A percentile compares a stretch with the other conserved stretches of the same genome.
These are phyloP conservation scores for Talaromyces amestolkiae DNA, from an alignment of 2,329 filamentous ascomycete species.

Conservation along the genomic window DNA sequence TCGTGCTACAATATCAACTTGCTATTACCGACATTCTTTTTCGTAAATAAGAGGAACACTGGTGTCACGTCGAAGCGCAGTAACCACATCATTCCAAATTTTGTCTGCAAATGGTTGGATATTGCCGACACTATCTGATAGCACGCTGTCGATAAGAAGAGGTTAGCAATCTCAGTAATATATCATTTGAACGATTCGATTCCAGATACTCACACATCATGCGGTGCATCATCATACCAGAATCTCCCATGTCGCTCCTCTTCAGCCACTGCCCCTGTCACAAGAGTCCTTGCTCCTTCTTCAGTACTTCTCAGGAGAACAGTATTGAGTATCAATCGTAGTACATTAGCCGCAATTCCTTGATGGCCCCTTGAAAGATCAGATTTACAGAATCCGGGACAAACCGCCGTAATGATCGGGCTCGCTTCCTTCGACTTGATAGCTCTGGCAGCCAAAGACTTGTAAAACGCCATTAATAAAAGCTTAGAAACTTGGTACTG, in stretches of 20 bases:
- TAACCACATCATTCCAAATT: not conserved
- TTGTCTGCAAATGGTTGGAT: not conserved
- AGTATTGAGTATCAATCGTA: slow-evolving; percentile 5
- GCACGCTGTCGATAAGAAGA: not conserved
- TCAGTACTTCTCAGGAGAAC: slow-evolving; percentile 1
- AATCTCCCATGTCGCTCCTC: slow-evolving; percentile 9
- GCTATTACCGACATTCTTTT: too few relatives aligned
- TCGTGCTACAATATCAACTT: too few relatives aligned
- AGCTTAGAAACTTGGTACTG: slow-evolving; percentile 15
- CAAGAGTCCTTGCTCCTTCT: slow-evolving; percentile 14
- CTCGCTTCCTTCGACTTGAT: not conserved
- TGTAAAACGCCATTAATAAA: slow-evolving; percentile 1
- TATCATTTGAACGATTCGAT: not conserved
- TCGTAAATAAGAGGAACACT: not conserved
- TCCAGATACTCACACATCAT: slow-evolving; percentile 8
- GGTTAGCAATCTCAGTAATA: not conserved
- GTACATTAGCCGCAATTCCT: not conserved
- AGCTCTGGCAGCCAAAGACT: not conserved
- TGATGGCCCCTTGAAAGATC: slow-evolving; percentile 13
- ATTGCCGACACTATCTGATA: not conserved
- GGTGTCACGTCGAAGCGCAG: not conserved
- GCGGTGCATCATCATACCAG: slow-evolving; percentile 12
- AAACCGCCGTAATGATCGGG: slow-evolving; percentile 8
- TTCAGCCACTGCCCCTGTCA: not conserved
- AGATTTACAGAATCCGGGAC: slow-evolving; percentile 14